These are phyloP conservation scores for Spirogloea muscicola DNA, from an alignment of 139 green algal species.

Conservation along the genomic window DNA sequence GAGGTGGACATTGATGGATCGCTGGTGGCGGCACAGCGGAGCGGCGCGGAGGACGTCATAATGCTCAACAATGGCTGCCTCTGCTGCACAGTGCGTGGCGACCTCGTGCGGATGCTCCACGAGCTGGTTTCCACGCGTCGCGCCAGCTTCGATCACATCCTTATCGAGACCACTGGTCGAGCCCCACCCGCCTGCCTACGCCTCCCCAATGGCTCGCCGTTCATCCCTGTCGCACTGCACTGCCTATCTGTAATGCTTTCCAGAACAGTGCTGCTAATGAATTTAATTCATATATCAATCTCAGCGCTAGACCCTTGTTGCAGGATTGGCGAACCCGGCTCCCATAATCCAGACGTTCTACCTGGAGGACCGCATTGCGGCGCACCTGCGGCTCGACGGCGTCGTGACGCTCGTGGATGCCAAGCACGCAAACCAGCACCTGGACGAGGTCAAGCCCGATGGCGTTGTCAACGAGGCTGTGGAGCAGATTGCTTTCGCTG, in stretches of 20 bases:
- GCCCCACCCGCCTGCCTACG: too few relatives aligned
- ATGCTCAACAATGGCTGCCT: constrained; percentile 94
- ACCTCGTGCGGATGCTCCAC: constrained; percentile 80
- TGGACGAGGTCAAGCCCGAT: constrained; percentile 62
- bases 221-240: too few relatives aligned
- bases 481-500: constrained; percentile 92
- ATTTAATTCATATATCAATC: too few relatives aligned
- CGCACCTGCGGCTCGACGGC: constrained; percentile 69
- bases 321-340: constrained; percentile 82
- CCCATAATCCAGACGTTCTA: constrained; percentile 93
- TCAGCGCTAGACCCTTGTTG: too few relatives aligned
- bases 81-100: constrained; percentile 89
- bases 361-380: constrained; percentile 62
- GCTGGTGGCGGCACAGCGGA: constrained; percentile 43
- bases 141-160: constrained; percentile 80
- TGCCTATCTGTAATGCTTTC: too few relatives aligned
- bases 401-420: constrained; percentile 77
- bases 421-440: constrained; percentile 58
- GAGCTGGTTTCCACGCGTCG: constrained; percentile 58
- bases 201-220: too few relatives aligned
- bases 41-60: constrained; percentile 65
- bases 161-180: constrained; percentile 94
- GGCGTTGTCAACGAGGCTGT: constrained; percentile 82
- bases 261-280: too few relatives aligned
- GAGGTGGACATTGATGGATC: constrained; percentile 91